A percentile compares a stretch with the other conserved stretches of the same genome.
Conservation (phyloP, 495 filamentous ascomycete species). For the Talaromyces proteolyticus region DNA sequence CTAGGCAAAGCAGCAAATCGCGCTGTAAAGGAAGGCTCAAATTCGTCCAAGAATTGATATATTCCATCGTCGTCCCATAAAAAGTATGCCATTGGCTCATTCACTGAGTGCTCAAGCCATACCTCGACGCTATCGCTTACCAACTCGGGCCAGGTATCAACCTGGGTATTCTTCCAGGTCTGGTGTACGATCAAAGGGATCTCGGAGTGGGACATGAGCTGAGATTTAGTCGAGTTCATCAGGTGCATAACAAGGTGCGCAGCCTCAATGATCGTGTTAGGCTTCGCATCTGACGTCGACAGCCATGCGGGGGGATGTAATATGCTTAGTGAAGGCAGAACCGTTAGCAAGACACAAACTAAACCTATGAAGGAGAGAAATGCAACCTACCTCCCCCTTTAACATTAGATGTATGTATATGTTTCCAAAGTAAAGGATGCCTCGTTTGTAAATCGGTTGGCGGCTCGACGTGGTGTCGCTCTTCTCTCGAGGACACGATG, state of each 20-base stretch:
- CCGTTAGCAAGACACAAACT: background rate
- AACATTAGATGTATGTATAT: conserved; percentile 2
- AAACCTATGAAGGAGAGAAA: background rate
- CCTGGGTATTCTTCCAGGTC: conserved; percentile 14
- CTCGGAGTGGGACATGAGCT: conserved; percentile 5
- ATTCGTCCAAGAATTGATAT: conserved; percentile 5
- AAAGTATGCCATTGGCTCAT: conserved; percentile 12
- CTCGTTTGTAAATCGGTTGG: background rate
- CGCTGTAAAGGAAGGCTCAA: conserved; percentile 7
- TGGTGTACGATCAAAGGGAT: conserved; percentile 16
- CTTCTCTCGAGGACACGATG: conserved; percentile 2
- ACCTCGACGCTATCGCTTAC: conserved; percentile 10
- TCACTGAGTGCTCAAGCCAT: conserved; percentile 9
- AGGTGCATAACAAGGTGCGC: conserved; percentile 4
- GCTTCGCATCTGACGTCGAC: conserved; percentile 4
- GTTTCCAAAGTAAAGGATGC: conserved; percentile 9
- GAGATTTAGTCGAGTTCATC: background rate
- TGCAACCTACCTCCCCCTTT: conserved; percentile 7
- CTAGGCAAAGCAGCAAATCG: conserved; percentile 6
- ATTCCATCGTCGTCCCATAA: conserved; percentile 13
- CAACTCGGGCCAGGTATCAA: conserved; percentile 9
- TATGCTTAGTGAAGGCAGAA: background rate
- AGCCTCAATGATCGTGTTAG: conserved; percentile 6
- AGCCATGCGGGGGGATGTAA: conserved; percentile 7
- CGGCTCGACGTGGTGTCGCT: background rate